Evolutionary conservation across 192 early-diverging fungal genomes (phyloP).

Genomic region (Linnemannia schmuckeri): DNA sequence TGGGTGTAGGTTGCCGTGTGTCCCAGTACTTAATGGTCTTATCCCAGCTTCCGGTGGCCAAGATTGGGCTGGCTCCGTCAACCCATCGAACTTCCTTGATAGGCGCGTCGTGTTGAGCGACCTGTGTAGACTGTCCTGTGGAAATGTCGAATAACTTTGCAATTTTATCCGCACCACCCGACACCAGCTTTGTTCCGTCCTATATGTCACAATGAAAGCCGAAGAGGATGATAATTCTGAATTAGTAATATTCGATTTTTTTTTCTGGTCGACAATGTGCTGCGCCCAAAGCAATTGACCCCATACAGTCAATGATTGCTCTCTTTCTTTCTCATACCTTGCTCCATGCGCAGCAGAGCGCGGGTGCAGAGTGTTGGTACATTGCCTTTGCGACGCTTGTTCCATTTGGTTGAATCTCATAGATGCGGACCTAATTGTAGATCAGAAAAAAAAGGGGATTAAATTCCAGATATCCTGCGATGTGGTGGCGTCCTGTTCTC

Average conservation of each 20-base stretch:
- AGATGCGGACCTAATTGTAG: conserved; percentile 87
- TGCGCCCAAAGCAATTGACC: conserved; percentile 6
- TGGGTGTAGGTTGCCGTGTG: conserved; percentile 80
- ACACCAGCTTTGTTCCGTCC: conserved; percentile 92
- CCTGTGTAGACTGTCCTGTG: conserved; percentile 84
- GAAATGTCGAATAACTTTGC: conserved; percentile 87
- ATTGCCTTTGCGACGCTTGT: conserved; percentile 81
- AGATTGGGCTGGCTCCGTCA: conserved; percentile 72
- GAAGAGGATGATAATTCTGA: background rate
- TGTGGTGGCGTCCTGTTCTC: background rate
- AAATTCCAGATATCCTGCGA: background rate
- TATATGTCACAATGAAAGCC: conserved; percentile 51
- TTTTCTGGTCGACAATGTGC: background rate
- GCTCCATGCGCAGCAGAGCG: conserved; percentile 87
- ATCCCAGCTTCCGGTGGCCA: conserved; percentile 96
- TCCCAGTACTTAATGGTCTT: conserved; percentile 98
- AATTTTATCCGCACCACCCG: conserved; percentile 92
- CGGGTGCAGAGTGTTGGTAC: conserved; percentile 87
- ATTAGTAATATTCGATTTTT: background rate
- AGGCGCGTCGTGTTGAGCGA: conserved; percentile 92
- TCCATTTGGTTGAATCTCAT: conserved; percentile 87
- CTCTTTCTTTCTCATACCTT: conserved; percentile 63
- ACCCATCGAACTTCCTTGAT: conserved; percentile 86
- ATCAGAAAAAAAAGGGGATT: background rate
- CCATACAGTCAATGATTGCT: background rate